phyloP scores from a whole-genome alignment of 176 grass and related monocot genomes.

The Musa beccarii region DNA sequence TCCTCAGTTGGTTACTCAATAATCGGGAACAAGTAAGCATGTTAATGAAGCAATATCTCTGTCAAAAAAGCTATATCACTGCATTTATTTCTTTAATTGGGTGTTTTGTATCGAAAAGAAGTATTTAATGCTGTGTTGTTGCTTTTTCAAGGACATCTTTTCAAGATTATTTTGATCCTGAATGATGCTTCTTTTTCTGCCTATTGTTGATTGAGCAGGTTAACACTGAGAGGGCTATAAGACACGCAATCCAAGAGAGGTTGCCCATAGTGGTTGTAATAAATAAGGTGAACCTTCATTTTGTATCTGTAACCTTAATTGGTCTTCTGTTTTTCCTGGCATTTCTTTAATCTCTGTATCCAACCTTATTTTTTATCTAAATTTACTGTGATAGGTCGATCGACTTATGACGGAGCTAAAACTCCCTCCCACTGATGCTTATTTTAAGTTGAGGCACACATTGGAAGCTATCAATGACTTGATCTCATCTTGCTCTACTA shows the following conservation, averaged over 20 bases:
- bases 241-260: constrained; percentile 91
- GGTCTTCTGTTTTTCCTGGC: not conserved
- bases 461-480: constrained; percentile 84
- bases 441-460: constrained; percentile 93
- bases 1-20: too few species aligned
- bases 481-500: constrained; percentile 86
- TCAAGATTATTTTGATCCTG: not conserved
- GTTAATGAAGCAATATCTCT: too few species aligned
- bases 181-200: not conserved
- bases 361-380: not conserved
- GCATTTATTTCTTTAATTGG: too few species aligned
- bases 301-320: not conserved
- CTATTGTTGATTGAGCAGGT: constrained; percentile 50
- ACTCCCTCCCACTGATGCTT: constrained; percentile 87
- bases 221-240: constrained; percentile 98
- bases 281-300: constrained; percentile 55
- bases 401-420: constrained; percentile 93
- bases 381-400: constrained; percentile 57
- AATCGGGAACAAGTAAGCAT: too few species aligned
- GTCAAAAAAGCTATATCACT: too few species aligned
- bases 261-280: constrained; percentile 93
- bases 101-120: too few species aligned
- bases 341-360: constrained; percentile 5
- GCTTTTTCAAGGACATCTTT: not conserved
- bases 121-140: not conserved